Percentiles rank a stretch among this genome's conserved stretches.
These are phyloP conservation scores for Umbellularia californica DNA, from an alignment of 164 flowering plant genomes.

Conservation along the genomic window DNA sequence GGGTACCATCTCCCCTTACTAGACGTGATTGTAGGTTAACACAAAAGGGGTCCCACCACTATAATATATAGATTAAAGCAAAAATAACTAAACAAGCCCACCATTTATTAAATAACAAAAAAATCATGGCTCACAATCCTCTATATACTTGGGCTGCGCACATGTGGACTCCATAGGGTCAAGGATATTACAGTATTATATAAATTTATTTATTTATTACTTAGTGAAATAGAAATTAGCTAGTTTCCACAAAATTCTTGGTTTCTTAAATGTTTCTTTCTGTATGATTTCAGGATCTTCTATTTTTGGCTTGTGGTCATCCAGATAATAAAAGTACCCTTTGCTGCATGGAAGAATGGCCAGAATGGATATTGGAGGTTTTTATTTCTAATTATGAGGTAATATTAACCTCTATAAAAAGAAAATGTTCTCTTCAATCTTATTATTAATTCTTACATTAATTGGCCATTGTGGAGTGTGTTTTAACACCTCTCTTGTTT, in stretches of 20 bases:
- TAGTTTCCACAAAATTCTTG: background rate
- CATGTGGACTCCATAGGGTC: too few relatives aligned
- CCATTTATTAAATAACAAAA: too few relatives aligned
- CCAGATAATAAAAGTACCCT: constrained; percentile 83
- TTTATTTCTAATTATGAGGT: constrained; percentile 96
- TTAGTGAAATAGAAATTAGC: background rate
- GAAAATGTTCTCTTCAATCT: background rate
- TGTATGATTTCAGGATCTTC: constrained; percentile 96
- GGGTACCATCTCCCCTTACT: too few relatives aligned
- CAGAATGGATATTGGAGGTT: constrained; percentile 96
- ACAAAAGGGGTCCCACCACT: too few relatives aligned
- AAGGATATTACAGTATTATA: too few relatives aligned
- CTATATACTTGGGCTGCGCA: too few relatives aligned
- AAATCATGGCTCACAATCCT: too few relatives aligned
- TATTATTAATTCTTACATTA: background rate
- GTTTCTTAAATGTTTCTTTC: constrained; percentile 40
- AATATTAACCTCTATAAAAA: background rate
- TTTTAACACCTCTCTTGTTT: background rate
- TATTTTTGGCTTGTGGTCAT: constrained; percentile 99
- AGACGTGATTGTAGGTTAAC: too few relatives aligned
- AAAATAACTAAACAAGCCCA: too few relatives aligned
- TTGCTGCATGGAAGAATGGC: constrained; percentile 94
- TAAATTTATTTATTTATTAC: background rate
- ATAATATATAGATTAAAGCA: too few relatives aligned
- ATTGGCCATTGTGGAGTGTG: background rate